Conservation (phyloP, 306 rosid species). For the Lathyrus sativus region DNA sequence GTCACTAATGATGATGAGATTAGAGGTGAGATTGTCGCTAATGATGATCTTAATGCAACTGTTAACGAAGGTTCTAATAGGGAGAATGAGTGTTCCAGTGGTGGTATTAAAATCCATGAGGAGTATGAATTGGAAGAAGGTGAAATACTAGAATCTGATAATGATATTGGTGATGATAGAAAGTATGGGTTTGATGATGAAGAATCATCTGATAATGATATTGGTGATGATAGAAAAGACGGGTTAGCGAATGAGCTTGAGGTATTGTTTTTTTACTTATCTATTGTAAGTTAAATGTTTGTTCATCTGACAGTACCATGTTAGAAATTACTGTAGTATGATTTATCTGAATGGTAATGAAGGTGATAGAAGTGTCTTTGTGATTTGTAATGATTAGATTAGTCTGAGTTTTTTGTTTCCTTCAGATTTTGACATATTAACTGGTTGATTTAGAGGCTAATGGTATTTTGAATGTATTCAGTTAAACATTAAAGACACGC, state of each 20-base stretch:
- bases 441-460: background rate
- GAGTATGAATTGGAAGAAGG: conserved; percentile 64
- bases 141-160: conserved; percentile 54
- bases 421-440: background rate
- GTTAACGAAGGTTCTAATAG: conserved; percentile 36
- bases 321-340: background rate
- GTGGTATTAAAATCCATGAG: conserved; percentile 6
- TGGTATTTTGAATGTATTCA: background rate
- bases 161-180: background rate
- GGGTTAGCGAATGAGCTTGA: conserved; percentile 53
- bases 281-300: background rate
- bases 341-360: conserved; percentile 10
- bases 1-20: background rate
- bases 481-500: conserved; percentile 1
- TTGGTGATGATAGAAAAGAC: background rate
- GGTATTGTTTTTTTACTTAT: conserved; percentile 41
- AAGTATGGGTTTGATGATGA: conserved; percentile 7
- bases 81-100: conserved; percentile 37
- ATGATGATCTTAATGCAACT: background rate
- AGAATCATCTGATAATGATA: background rate
- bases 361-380: background rate
- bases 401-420: background rate
- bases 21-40: conserved; percentile 7
- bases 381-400: background rate
- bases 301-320: background rate